A percentile compares a stretch with the other conserved stretches of the same genome.
Evolutionary conservation across 495 filamentous ascomycete genomes (phyloP).

Genomic region (Xylaria acuta): DNA sequence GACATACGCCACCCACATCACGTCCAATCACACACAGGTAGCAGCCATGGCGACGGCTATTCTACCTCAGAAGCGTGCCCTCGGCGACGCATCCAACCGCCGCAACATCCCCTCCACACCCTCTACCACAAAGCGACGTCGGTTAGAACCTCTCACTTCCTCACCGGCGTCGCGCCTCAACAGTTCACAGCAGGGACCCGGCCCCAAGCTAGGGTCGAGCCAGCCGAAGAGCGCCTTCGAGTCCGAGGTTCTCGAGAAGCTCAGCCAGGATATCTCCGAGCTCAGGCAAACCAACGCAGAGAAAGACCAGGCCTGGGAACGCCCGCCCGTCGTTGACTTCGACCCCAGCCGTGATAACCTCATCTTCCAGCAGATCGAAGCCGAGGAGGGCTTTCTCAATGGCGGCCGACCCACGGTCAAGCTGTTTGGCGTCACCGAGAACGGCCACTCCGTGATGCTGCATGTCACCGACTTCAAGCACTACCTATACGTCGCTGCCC

Average conservation of each 20-base stretch:
- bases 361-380: constrained; percentile 94
- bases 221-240: constrained; percentile 94
- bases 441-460: constrained; percentile 90
- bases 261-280: constrained; percentile 87
- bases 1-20: background rate
- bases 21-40: constrained; percentile 14
- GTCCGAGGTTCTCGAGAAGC: constrained; percentile 88
- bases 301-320: constrained; percentile 92
- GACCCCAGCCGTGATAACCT: constrained; percentile 73
- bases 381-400: constrained; percentile 80
- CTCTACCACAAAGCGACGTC: constrained; percentile 70
- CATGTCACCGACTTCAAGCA: constrained; percentile 96
- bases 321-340: constrained; percentile 77
- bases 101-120: constrained; percentile 52
- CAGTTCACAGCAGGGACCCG: constrained; percentile 63
- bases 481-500: constrained; percentile 93
- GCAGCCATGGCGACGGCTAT: constrained; percentile 48
- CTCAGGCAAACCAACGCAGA: constrained; percentile 86
- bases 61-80: constrained; percentile 61
- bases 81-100: constrained; percentile 57
- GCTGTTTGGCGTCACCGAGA: constrained; percentile 96
- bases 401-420: constrained; percentile 78
- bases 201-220: constrained; percentile 71
- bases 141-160: constrained; percentile 66
- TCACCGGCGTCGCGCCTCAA: constrained; percentile 61